Conservation (phyloP, 2,329 filamentous ascomycete species). For the Microcyclospora tardicrescens region DNA sequence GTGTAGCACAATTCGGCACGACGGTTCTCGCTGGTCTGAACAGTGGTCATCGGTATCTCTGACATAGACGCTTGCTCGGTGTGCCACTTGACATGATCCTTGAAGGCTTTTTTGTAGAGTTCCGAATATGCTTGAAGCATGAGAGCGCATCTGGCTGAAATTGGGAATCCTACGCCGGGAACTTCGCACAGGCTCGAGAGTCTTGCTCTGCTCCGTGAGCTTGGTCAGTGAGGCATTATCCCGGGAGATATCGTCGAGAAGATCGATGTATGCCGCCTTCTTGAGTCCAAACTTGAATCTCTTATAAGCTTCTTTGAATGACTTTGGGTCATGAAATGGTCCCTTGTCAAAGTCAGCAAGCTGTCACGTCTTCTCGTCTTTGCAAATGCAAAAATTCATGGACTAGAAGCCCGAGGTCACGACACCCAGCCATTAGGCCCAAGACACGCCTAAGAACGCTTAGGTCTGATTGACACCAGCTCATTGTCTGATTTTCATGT, state of each 20-base stretch:
- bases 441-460: too few species aligned
- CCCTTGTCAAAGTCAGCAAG: background rate
- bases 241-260: slow-evolving; percentile 14
- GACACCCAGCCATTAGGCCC: too few species aligned
- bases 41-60: too few species aligned
- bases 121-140: slow-evolving; percentile 12
- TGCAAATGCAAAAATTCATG: too few species aligned
- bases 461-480: too few species aligned
- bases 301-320: slow-evolving; percentile 20
- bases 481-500: too few species aligned
- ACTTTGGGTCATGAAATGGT: slow-evolving; percentile 6
- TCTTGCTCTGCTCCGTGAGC: slow-evolving; percentile 16
- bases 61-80: slow-evolving; percentile 9
- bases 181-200: slow-evolving; percentile 8
- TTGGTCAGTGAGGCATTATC: slow-evolving; percentile 13
- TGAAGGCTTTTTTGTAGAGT: slow-evolving; percentile 14
- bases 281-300: slow-evolving; percentile 19
- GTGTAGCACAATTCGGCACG: too few species aligned
- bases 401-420: too few species aligned
- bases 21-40: too few species aligned
- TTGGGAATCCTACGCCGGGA: slow-evolving; percentile 8
- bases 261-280: slow-evolving; percentile 16
- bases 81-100: slow-evolving; percentile 14
- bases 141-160: slow-evolving; percentile 13
- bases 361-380: too few species aligned